Percentiles rank a stretch among this genome's conserved stretches.
Evolutionary conservation across 257 asterid genomes (phyloP).

Genomic region (Sherardia arvensis): DNA sequence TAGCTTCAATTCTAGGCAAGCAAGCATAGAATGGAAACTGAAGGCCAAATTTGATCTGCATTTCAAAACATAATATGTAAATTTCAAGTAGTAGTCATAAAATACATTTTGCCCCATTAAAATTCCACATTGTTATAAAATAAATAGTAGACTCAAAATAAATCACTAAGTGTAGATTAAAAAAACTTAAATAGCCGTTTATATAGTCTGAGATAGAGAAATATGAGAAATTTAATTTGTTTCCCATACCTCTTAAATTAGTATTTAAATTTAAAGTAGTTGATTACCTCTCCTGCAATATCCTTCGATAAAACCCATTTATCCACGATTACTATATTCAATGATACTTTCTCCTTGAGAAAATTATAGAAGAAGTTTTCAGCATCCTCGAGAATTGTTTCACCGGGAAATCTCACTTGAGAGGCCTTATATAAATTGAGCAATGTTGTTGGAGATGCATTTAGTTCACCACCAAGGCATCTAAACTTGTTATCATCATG

Average conservation of each 20-base stretch:
- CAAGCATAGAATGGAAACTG: neutral
- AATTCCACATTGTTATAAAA: too few relatives aligned
- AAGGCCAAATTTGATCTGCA: neutral
- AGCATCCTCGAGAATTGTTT: constrained; percentile 40
- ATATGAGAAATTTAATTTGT: too few relatives aligned
- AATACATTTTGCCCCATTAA: too few relatives aligned
- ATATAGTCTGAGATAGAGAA: too few relatives aligned
- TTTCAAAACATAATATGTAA: neutral
- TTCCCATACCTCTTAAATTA: too few relatives aligned
- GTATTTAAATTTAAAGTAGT: too few relatives aligned
- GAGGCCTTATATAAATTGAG: constrained; percentile 35
- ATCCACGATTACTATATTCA: constrained; percentile 20
- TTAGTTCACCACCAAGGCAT: constrained; percentile 30
- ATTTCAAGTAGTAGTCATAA: neutral
- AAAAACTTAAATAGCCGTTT: too few relatives aligned
- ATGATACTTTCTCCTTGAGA: constrained; percentile 10
- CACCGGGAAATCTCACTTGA: constrained; percentile 38
- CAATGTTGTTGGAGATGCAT: constrained; percentile 31
- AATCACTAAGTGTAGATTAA: too few relatives aligned
- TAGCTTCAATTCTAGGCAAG: constrained; percentile 7
- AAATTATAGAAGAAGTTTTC: constrained; percentile 19
- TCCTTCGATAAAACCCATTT: constrained; percentile 42
- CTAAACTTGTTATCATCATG: constrained; percentile 21
- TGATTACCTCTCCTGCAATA: constrained; percentile 30
- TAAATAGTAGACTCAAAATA: too few relatives aligned